Percentiles rank a stretch among this genome's conserved stretches.
These are phyloP conservation scores for Debaryomyces hansenii DNA, from an alignment of 805 yeast species.

Conservation along the genomic window DNA sequence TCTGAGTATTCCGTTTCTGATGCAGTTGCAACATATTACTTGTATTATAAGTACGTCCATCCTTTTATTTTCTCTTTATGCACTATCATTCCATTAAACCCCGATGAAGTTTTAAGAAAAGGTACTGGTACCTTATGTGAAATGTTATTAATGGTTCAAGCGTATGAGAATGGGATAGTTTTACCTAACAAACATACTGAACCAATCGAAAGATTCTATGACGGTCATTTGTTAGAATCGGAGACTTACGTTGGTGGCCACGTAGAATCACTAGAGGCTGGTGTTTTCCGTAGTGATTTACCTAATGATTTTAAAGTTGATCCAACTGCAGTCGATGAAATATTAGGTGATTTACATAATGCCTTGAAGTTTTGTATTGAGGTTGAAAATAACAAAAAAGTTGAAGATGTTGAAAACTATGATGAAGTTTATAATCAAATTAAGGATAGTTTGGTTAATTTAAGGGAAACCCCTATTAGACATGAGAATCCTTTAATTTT, in stretches of 20 bases:
- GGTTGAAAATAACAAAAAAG: conserved; percentile 70
- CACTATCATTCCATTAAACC: conserved; percentile 92
- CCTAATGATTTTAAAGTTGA: conserved; percentile 74
- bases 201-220: conserved; percentile 90
- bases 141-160: conserved; percentile 96
- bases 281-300: conserved; percentile 91
- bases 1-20: conserved; percentile 99
- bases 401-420: conserved; percentile 79
- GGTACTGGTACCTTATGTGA: conserved; percentile 99
- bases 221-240: conserved; percentile 90
- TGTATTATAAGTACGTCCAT: conserved; percentile 94
- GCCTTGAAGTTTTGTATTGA: conserved; percentile 82
- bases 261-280: conserved; percentile 96
- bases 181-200: conserved; percentile 93
- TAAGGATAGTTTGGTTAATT: conserved; percentile 50
- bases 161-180: conserved; percentile 71
- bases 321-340: conserved; percentile 78
- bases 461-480: conserved; percentile 64
- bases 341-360: conserved; percentile 66
- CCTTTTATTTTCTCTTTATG: conserved; percentile 95
- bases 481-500: conserved; percentile 83
- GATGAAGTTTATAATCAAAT: conserved; percentile 71
- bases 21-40: conserved; percentile 97
- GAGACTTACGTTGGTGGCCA: conserved; percentile 99
- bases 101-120: conserved; percentile 92